A percentile compares a stretch with the other conserved stretches of the same genome.
Evolutionary conservation across 441 rosid species (phyloP).

Genomic region (Gossypium schwendimanii): DNA sequence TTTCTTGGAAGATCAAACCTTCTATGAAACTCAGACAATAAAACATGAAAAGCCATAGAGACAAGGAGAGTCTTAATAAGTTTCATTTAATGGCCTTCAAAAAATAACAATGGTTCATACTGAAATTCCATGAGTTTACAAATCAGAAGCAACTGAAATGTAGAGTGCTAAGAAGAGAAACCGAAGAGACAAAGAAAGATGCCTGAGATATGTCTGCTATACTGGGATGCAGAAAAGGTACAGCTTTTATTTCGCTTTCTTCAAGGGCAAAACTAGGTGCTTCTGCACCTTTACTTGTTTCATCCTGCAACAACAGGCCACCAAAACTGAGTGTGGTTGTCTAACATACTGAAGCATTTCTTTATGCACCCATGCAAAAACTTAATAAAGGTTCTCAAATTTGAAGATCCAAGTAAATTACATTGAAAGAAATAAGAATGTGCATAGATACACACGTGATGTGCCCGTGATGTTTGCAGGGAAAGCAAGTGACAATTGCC

Average conservation of each 20-base stretch:
- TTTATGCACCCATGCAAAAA: neutral
- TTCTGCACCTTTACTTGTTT: neutral
- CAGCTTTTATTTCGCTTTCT: slow-evolving; percentile 13
- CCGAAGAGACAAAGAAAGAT: neutral
- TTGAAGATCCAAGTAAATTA: neutral
- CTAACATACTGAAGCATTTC: neutral
- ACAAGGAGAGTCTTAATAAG: neutral
- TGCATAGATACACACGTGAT: neutral
- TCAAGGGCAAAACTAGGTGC: slow-evolving; percentile 3
- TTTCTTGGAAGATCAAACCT: neutral
- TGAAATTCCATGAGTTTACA: neutral
- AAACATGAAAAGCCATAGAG: neutral
- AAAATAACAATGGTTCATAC: slow-evolving; percentile 2
- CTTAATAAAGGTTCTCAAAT: neutral
- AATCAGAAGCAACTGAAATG: slow-evolving; percentile 1
- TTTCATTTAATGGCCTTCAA: neutral
- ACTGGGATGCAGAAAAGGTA: slow-evolving; percentile 15
- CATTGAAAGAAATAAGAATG: neutral
- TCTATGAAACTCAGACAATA: neutral
- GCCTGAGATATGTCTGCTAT: slow-evolving; percentile 12
- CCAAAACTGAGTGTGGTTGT: neutral
- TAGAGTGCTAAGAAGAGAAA: slow-evolving; percentile 1
- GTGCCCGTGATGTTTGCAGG: neutral
- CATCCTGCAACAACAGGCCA: neutral
- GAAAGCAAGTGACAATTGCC: neutral